Percentiles rank a stretch among this genome's conserved stretches.
Conservation (phyloP, 1,284 basidiomycete genomes). For the Tilletia horrida region DNA sequence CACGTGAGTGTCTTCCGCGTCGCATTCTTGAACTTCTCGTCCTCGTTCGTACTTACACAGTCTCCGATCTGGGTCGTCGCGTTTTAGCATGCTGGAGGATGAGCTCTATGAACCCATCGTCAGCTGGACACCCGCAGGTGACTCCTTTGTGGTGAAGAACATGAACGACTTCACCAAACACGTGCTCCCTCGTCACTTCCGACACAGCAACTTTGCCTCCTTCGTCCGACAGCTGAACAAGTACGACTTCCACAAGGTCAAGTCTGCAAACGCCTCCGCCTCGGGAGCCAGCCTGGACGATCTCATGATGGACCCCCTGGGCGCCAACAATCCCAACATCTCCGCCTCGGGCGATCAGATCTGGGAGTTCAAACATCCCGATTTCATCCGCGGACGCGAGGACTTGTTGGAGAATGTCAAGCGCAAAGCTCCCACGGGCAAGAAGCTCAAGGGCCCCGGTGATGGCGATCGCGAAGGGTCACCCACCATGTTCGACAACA, state of each 20-base stretch:
- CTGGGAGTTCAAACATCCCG: slow-evolving; percentile 94
- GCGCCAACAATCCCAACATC: neutral
- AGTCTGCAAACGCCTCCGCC: slow-evolving; percentile 63
- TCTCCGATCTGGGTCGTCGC: neutral
- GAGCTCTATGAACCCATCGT: slow-evolving; percentile 71
- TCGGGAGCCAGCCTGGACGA: slow-evolving; percentile 55
- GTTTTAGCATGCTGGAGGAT: slow-evolving; percentile 80
- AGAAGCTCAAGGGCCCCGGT: slow-evolving; percentile 52
- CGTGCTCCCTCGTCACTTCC: slow-evolving; percentile 89
- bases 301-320: slow-evolving; percentile 1
- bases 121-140: slow-evolving; percentile 79
- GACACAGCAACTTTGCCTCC: slow-evolving; percentile 88
- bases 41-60: slow-evolving; percentile 44
- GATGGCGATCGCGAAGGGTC: slow-evolving; percentile 16
- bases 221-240: slow-evolving; percentile 77
- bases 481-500: slow-evolving; percentile 47
- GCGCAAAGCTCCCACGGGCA: slow-evolving; percentile 73
- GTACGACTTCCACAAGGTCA: slow-evolving; percentile 94
- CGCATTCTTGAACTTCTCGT: slow-evolving; percentile 65
- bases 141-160: slow-evolving; percentile 94
- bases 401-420: slow-evolving; percentile 83
- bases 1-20: neutral
- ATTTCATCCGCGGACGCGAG: slow-evolving; percentile 68
- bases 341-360: slow-evolving; percentile 23
- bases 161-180: slow-evolving; percentile 96